Base-by-base conservation (phyloP, 2,329 filamentous ascomycete species). In the Phaeosphaeriaceae sp. region DNA sequence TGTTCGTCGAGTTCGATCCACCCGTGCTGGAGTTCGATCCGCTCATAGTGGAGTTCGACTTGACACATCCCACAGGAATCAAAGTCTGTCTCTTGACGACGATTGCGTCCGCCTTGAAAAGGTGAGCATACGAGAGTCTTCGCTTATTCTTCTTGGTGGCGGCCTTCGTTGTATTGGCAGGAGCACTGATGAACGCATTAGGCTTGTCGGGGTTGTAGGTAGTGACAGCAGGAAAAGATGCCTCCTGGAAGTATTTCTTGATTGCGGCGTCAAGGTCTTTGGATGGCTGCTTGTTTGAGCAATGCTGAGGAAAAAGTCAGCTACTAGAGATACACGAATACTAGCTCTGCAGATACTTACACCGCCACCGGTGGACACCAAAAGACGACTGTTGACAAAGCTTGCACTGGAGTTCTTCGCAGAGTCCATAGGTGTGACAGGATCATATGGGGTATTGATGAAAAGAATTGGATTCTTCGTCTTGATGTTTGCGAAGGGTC, bases 381-480 rank as follows among this genome's bases (percentile, higher is more conserved):
- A 35, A 11, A 54, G 22, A 8, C 50, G 50, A 35, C 40, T 26
- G 3, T 28, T 28, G 8, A 49, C 19, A 21, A 58, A 58, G 9
- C 55, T 50, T 19, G 17, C 21, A 8, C 40, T 26, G 3, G 52
- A 54, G 32, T 54, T 50, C 21, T 58, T 48, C n/a, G 54, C 54
- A 15, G 54, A 56, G 2, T 48, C 26, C 10, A 56, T 26, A 23
- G 54, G 54, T 17, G 54, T 56, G 13, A 56, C 49, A 19, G 54
- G 54, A 43, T 58, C 46, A 46, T 49, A 54, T n/a, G 53, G 44
- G 15, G 50, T 49, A 15, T 58, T 50, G 3, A 60, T 30, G 17
- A 62, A 51, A 30, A 64, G 49, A 19, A 60, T 50, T 2, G 61
- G 61, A 24, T 55, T 48, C 43, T 58, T 59, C 5, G 61, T 64